Base-by-base conservation (phyloP, 2,329 filamentous ascomycete species). In the Magnaporthales sp. region DNA sequence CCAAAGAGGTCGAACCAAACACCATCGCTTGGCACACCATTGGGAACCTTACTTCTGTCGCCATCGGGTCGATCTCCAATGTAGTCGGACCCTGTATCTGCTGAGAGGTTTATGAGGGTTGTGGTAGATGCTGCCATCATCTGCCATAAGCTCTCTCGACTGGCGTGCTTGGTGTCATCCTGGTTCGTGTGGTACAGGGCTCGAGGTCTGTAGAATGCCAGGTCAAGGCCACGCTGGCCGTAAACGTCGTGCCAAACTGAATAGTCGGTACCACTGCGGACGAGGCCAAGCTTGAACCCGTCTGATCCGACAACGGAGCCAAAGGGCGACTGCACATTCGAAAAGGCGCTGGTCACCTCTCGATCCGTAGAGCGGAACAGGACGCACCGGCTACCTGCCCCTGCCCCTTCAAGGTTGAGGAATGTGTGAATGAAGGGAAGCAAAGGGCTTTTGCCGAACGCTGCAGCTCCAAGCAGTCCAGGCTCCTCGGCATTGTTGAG, bases 401-500 rank as follows among this genome's bases (percentile, higher is more conserved):
- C 95, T 56, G 94, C 94, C 13, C 95, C 95, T 77, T 99, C 95
- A 19, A 99, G 86, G 72, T 99, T 99, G 70, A 98, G 81, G 74
- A 99, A 98, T 0, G 92, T 92, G 74, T 93, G 91, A 10, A 92
- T 86, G 67, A 96, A 91, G 65, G 86, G 87, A 11, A 92, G 87
- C 69, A 97, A 82, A 0, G 93, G 91, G 75, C 93, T 92, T 70
- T 92, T 88, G 30, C 91, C 89, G 73, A 96, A 97, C 6, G 91
- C 93, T 68, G 87, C 86, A 7, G 94, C 93, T 0, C 95, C 95
- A 70, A 96, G 91, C 11, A 98, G 81, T 46, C 89, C 95, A 73
- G 98, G 94, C 75, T 99, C 95, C 74, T 99, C 95, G 46, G 91
- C 94, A 73, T 98, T 97, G 81, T 99, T 99, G 74, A 98, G 84